Base-by-base conservation (phyloP, 352 stramenopile species). In the Phytophthora sp. region DNA sequence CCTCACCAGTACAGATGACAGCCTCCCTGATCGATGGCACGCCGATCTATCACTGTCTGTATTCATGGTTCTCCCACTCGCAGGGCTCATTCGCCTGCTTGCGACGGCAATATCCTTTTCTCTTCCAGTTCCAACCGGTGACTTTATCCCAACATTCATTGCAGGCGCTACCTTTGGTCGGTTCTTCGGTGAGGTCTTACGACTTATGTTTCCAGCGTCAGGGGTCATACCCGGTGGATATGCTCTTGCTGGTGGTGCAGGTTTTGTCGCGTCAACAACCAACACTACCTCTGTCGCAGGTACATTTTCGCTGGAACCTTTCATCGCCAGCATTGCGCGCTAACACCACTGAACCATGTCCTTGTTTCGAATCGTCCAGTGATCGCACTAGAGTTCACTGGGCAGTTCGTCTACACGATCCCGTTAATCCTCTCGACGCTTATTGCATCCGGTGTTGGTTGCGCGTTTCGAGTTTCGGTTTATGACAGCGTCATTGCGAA, bases 321-420 rank as follows among this genome's bases (percentile, higher is more conserved):
- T n/a, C n/a, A n/a, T n/a, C n/a, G n/a, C n/a, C n/a, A n/a, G n/a
- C n/a, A n/a, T n/a, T n/a, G n/a, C n/a, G n/a, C n/a, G n/a, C n/a
- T n/a, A n/a, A n/a, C n/a, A n/a, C n/a, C n/a, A n/a, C n/a, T n/a
- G n/a, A n/a, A n/a, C n/a, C n/a, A n/a, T n/a, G n/a, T n/a, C n/a
- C n/a, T n/a, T n/a, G n/a, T n/a, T n/a, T n/a, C n/a, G n/a, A n/a
- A n/a, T n/a, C n/a, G n/a, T n/a, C n/a, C n/a, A 63, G 78, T 92
- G n/a, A 92, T 92, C 43, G 79, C 78, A 24, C 55, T 89, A 9
- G 83, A 92, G 48, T 83, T 92, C 45, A 90, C 81, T 4, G 81
- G 83, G 1, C 80, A 90, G 49, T 88, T 92, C 31, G 68, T 86
- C 37, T 91, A 85, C 62, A 76, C 87, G 48, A 87, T 77, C 4